These are phyloP conservation scores for Coniochaeta sp. DNA, from an alignment of 2,329 filamentous ascomycete species.

Conservation along the genomic window DNA sequence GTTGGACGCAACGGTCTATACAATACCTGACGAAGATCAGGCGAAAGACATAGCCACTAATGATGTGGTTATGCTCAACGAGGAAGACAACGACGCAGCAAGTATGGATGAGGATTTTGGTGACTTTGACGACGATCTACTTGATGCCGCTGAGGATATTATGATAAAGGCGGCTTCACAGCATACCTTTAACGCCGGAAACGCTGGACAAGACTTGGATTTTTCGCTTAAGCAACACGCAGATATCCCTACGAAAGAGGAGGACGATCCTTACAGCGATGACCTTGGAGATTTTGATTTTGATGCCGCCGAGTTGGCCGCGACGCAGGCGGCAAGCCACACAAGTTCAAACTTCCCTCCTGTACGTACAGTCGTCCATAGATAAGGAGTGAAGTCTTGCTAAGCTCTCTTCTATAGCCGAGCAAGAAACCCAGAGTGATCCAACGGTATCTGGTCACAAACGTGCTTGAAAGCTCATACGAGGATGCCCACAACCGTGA, in stretches of 20 bases:
- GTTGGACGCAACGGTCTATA: conserved; percentile 37
- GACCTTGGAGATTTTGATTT: conserved; percentile 72
- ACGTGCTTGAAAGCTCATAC: conserved; percentile 64
- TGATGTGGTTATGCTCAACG: conserved; percentile 5
- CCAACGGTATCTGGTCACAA: conserved; percentile 78
- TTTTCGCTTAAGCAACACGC: conserved; percentile 25
- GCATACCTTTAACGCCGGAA: conserved; percentile 9
- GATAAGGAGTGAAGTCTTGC: conserved; percentile 32
- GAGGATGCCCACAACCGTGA: conserved; percentile 52
- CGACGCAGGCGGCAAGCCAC: conserved; percentile 54
- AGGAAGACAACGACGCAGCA: not conserved
- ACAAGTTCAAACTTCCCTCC: conserved; percentile 23
- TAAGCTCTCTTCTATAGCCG: conserved; percentile 57
- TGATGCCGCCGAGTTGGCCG: conserved; percentile 66
- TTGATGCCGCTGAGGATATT: conserved; percentile 38
- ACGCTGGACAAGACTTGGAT: not conserved
- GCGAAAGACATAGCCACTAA: conserved; percentile 6
- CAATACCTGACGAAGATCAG: conserved; percentile 15
- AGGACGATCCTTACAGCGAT: conserved; percentile 52
- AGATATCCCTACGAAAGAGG: conserved; percentile 21
- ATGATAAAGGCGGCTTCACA: conserved; percentile 26
- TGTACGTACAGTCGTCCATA: conserved; percentile 43
- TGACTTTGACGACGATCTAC: conserved; percentile 56
- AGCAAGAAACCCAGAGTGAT: conserved; percentile 64
- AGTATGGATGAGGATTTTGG: conserved; percentile 51